Evolutionary conservation across 805 yeast genomes (phyloP).

Genomic region (Spencermartinsiella europaea): DNA sequence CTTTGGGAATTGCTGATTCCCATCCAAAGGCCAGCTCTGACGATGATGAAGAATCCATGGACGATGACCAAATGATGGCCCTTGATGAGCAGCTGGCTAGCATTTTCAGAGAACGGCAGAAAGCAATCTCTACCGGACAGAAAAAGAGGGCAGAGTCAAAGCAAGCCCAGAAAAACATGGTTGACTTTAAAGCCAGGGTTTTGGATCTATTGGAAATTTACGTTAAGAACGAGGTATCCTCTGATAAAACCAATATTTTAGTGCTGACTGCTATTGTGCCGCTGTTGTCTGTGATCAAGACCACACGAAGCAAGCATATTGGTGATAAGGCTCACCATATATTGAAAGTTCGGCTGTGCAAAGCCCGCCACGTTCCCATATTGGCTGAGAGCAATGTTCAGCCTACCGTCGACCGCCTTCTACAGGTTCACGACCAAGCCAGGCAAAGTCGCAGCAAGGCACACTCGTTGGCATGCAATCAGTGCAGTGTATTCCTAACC

Average conservation of each 20-base stretch:
- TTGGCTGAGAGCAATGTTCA: slow-evolving; percentile 18
- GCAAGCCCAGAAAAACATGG: slow-evolving; percentile 75
- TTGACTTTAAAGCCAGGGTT: slow-evolving; percentile 70
- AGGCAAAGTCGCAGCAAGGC: slow-evolving; percentile 43
- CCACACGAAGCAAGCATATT: slow-evolving; percentile 63
- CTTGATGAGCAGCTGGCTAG: slow-evolving; percentile 77
- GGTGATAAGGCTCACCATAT: slow-evolving; percentile 74
- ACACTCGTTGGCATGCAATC: slow-evolving; percentile 54
- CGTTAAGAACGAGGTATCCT: slow-evolving; percentile 39
- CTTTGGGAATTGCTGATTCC: slow-evolving; percentile 30
- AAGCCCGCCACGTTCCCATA: slow-evolving; percentile 35
- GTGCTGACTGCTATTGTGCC: slow-evolving; percentile 48
- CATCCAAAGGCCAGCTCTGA: slow-evolving; percentile 42
- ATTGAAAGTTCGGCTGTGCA: slow-evolving; percentile 55
- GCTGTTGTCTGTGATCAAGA: slow-evolving; percentile 52
- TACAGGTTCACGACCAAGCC: slow-evolving; percentile 36
- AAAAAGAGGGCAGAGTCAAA: slow-evolving; percentile 56
- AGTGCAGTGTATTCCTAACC: slow-evolving; percentile 59
- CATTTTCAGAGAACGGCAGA: slow-evolving; percentile 79
- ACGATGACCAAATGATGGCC: slow-evolving; percentile 95
- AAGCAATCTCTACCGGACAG: slow-evolving; percentile 42
- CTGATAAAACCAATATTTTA: slow-evolving; percentile 24
- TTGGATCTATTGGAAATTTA: slow-evolving; percentile 71
- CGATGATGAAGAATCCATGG: slow-evolving; percentile 77
- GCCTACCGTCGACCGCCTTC: slow-evolving; percentile 10